Evolutionary conservation across 495 filamentous ascomycete genomes (phyloP), one percentile per base, ranked within the genome.

Genomic region (Cercophora samala): DNA sequence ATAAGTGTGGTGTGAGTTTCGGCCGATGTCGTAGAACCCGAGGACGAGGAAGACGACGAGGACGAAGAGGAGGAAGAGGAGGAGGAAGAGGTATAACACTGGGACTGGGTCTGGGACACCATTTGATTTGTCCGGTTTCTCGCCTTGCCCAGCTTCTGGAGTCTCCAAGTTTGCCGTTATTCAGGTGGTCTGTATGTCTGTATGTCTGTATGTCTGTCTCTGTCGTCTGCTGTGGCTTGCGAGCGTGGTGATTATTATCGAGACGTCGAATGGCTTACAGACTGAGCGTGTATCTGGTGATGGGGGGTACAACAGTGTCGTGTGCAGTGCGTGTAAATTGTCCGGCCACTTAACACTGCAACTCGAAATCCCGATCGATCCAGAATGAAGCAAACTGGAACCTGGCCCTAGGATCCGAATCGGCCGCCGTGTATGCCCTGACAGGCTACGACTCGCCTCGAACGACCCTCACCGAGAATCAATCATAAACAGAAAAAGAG

Each of bases 341-440:
- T 60, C 66, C 65, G 58, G 64, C 13, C 37, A 46, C 13, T 46
- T 46, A 46, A 46, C 37, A 46, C 37, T 9, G 37, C 37, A 46
- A 46, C 37, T 46, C 37, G 37, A 46, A 46, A 46, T 21, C 1
- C 54, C 54, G 54, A 56, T 56, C 54, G 54, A 56, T 51, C 37
- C 37, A 46, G 15, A 46, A 19, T 19, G 64, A 29, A 66, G 25
- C 23, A 53, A n/a, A 55, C 22, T 64, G 68, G 69, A 67, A 63
- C 68, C 66, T 68, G 8, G 68, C 53, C 64, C 58, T 59, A 63
- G 65, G 9, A 23, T 69, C 55, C 46, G n/a, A 68, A 68, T 66
- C 64, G 69, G 62, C 68, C 46, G 69, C 55, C 58, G 55, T 62
- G 21, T 21, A 46, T 46, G 37, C 37, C 37, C 37, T 46, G 37